Evolutionary conservation across 2,329 filamentous ascomycete species (phyloP), one percentile per base, ranked within the genome.

Genomic region (Fusarium miscanthi): DNA sequence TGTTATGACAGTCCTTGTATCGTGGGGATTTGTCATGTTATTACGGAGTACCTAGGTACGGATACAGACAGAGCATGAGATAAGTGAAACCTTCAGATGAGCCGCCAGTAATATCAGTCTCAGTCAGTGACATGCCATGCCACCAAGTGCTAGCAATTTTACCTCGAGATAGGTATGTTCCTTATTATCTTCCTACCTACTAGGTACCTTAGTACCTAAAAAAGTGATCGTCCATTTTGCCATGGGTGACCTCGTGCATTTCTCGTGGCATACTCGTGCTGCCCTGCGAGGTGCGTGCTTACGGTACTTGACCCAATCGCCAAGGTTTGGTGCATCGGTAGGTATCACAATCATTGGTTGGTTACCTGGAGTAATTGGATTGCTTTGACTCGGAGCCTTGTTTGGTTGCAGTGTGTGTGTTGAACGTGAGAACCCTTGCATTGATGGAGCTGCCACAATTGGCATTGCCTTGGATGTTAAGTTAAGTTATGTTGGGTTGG

Each of bases 201-300:
- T 30, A 30, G 27, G 27, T 27, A 27, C 27, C 27, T 7, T 30
- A 30, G 6, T n/a, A n/a, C n/a, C n/a, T 31, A 31, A 72, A 60
- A 56, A 43, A 46, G 62, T 54, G 70, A 73, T 73, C 62, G 62
- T 21, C 66, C 71, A 52, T 60, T 33, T 41, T 57, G 58, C 53
- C 59, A 62, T 62, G 52, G 60, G 43, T 56, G 51, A 59, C 62
- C 70, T 57, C 51, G 62, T 67, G 61, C 53, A 59, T 73, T 43
- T 51, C 70, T 73, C 70, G 70, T 73, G 70, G 70, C 25, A 71
- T 51, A 53, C 56, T 73, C 40, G 65, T 66, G 56, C 69, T 64
- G 19, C 23, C 30, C 17, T 41, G 31, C 19, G 38, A 42, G 27
- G 52, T 43, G 38, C 14, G 30, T 48, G 45, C 35, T 52, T 66